Base-by-base conservation (phyloP, 257 asterid species). In the Capsicum chinense region DNA sequence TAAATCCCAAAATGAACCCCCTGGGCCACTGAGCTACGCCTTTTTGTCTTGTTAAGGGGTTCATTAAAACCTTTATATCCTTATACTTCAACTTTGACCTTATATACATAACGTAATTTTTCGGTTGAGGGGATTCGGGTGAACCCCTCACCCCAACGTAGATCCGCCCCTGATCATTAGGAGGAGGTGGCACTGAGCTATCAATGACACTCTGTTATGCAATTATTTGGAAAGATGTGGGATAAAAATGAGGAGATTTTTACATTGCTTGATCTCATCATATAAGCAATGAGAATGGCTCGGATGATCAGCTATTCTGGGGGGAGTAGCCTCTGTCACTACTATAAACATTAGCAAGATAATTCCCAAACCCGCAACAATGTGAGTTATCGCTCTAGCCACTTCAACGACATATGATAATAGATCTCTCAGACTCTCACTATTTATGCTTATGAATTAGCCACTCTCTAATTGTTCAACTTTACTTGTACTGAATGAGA, bases 171-270 rank as follows among this genome's bases (percentile, higher is more conserved):
- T 26, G 33, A 26, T 26, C 33, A 26, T 26, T 26, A 26, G 33
- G 33, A 39, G 69, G 48, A 4, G 48, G 79, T 42, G 79, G 79
- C 56, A 42, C 79, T 44, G 58, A 47, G 60, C 42, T 59, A 73
- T 73, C 80, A 48, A 73, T 59, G 80, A 48, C 80, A 73, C 5
- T 73, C 80, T 0, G 80, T 73, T 73, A 73, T 73, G 59, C 80
- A 73, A 3, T 59, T 59, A 48, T 48, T 73, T 7, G 60, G 80
- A 48, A 73, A 2, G 48, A 73, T n/a, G 48, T 73, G 1, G 80
- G 80, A 73, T 59, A 73, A 13, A 73, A 59, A 73, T 73, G 80
- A n/a, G 80, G 80, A 73, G 80, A 73, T 73, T 73, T 50, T 73
- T 73, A 73, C 80, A 48, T 48, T 73, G 80, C 59, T 73, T 73